These are phyloP conservation scores for Pichia kudriavzevii DNA, from an alignment of 1,139 yeast species.

Conservation along the genomic window DNA sequence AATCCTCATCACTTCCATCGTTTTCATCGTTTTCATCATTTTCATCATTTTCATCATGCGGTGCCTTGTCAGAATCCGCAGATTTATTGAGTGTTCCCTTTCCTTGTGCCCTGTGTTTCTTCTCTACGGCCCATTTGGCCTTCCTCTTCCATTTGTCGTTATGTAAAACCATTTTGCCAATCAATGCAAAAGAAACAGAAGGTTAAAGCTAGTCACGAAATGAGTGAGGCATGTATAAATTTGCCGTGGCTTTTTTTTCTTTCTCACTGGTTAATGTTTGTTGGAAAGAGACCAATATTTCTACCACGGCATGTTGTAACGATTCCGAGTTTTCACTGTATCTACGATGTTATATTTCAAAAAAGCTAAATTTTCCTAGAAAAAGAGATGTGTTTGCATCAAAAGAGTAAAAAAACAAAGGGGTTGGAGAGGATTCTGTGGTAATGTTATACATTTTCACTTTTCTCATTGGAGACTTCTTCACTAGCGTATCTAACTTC, in stretches of 20 bases:
- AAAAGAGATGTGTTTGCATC: no score
- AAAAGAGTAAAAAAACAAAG: neutral
- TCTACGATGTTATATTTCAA: no score
- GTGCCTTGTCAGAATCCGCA: slow-evolving; percentile 1
- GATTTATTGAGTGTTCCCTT: slow-evolving; percentile 1
- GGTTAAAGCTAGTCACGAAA: no score
- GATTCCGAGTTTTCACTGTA: no score
- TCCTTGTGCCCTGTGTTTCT: slow-evolving; percentile 22
- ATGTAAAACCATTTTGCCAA: slow-evolving; percentile 31
- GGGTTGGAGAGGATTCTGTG: neutral
- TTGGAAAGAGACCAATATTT: no score
- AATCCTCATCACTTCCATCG: neutral
- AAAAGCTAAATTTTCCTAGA: no score
- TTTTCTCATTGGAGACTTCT: slow-evolving; percentile 6
- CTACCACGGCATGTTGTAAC: no score
- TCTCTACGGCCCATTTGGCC: slow-evolving; percentile 25
- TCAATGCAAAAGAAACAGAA: neutral
- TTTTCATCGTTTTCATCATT: slow-evolving; percentile 1
- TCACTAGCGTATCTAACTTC: slow-evolving; percentile 8
- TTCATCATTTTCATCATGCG: slow-evolving; percentile 4
- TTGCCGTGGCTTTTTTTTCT: no score
- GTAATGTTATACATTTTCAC: no score
- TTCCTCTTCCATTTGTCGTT: slow-evolving; percentile 31
- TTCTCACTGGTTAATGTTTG: no score
- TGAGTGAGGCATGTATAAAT: no score